Evolutionary conservation across 345 rosid genomes (phyloP), one percentile per base, ranked within the genome.

Genomic region (Psidium friedrichsthalianum): DNA sequence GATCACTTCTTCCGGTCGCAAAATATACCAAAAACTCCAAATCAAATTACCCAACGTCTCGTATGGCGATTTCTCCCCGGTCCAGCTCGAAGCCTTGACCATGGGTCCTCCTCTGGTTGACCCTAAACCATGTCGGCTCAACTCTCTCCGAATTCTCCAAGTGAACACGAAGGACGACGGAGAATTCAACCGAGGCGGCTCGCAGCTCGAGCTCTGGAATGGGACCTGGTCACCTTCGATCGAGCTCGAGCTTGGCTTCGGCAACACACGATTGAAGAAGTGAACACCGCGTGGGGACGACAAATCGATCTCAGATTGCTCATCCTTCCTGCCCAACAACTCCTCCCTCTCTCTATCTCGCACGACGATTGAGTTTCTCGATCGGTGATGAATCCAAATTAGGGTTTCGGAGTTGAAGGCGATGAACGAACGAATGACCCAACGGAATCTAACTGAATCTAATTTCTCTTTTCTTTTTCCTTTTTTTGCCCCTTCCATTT

Each of bases 1-100:
- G 12, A 42, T 42, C 14, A 56, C 53, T 16, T 44, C 53, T 57
- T 57, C 24, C n/a, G 36, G 36, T 4, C 47, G 54, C 36, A n/a
- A 84, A 25, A 49, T 40, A 58, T 13, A 40, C 80, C 42, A 36
- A n/a, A n/a, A 40, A 44, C 54, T 49, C 6, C 53, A 58, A 15
- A 47, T 25, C 54, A 25, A 27, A 64, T 86, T 94, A 96, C 99
- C 99, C 9, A 97, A 95, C 84, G 99, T 97, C 80, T 95, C 98
- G 64, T 97, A 95, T 0, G 99, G 99, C 86, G 98, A 94, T 85
- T 91, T 94, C 89, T 91, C 92, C 84, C 93, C 86, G 21, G 88
- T 84, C 98, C 99, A 94, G 87, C 88, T 92, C 87, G 96, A 91
- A 10, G 97, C 97, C 76, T 92, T 89, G 81, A 88, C 95, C 0